Evolutionary conservation across 2,329 filamentous ascomycete genomes (phyloP), one percentile per base, ranked within the genome.

Genomic region (Dactylellina drechsleri): DNA sequence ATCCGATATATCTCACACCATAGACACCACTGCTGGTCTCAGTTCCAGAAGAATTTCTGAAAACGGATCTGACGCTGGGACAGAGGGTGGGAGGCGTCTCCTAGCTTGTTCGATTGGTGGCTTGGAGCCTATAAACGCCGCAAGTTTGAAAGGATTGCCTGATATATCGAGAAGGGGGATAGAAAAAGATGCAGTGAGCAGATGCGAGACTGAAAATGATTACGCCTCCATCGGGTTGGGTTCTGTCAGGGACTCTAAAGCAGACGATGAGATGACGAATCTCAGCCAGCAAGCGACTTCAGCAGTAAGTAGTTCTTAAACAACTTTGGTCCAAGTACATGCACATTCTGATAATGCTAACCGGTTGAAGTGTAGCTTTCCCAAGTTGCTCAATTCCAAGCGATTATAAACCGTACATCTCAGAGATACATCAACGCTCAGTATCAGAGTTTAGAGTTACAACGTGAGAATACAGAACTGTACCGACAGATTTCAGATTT

Each of bases 321-420:
- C 10, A 36, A 1, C 1, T 7, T 7, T 16, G 1, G n/a, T n/a
- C 6, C 43, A 10, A 47, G 6, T 7, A 2, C 43, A 4, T 8
- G n/a, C 6, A 5, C 1, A n/a, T 47, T 47, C 13, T n/a, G 13
- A 47, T n/a, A n/a, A n/a, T 47, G 13, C 13, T 47, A n/a, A 43
- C 43, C 15, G 1, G 1, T 8, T n/a, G 15, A 15, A 20, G 18
- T 10, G 31, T 18, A 74, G 70, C 62, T 49, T 20, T 23, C 62
- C 1, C 66, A 67, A 64, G 31, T 62, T 20, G 18, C 54, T 12
- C 23, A 18, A 2, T 64, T 74, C 45, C 70, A 74, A 62, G 57
- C 71, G 4, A 65, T 68, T 12, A 28, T 75, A 5, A 64, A 75
- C 40, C 64, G 71, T 13, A 75, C 71, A 5, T 75, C 71, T 4